Conservation (phyloP, 768 basidiomycete genomes). For the Butyriboletus loyo region DNA sequence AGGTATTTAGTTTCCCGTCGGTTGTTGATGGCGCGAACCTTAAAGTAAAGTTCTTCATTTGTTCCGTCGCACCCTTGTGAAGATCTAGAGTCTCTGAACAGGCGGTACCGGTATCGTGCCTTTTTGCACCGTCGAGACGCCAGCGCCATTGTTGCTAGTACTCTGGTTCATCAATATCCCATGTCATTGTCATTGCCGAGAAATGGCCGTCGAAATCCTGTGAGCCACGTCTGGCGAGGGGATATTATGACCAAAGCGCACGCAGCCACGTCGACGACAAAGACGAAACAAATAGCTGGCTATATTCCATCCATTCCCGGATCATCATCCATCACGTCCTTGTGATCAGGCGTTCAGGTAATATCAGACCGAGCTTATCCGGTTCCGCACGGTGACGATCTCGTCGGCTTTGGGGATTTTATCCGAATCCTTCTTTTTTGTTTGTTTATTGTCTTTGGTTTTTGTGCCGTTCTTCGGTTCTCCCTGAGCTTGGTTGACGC, state of each 20-base stretch:
- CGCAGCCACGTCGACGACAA: neutral
- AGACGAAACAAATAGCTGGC: neutral
- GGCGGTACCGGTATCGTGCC: neutral
- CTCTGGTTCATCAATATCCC: no score
- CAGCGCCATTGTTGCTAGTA: neutral
- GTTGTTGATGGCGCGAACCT: neutral
- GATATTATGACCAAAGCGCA: neutral
- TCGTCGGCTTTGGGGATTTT: neutral
- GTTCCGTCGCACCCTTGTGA: neutral
- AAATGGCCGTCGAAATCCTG: neutral
- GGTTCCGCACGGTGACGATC: neutral
- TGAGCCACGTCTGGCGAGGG: neutral
- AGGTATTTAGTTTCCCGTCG: neutral
- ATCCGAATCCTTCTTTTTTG: neutral
- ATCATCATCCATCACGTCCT: neutral
- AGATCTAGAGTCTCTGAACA: neutral
- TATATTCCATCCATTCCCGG: constrained; percentile 2
- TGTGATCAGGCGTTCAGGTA: neutral
- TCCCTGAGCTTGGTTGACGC: neutral
- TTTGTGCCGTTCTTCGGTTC: neutral
- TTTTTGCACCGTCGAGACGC: neutral
- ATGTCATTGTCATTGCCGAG: neutral
- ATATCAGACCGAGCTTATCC: neutral
- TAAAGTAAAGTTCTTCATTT: neutral
- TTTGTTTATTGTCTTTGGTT: neutral